A percentile compares a stretch with the other conserved stretches of the same genome.
phyloP scores from a whole-genome alignment of 768 basidiomycete species.

The Pholiota microspora region DNA sequence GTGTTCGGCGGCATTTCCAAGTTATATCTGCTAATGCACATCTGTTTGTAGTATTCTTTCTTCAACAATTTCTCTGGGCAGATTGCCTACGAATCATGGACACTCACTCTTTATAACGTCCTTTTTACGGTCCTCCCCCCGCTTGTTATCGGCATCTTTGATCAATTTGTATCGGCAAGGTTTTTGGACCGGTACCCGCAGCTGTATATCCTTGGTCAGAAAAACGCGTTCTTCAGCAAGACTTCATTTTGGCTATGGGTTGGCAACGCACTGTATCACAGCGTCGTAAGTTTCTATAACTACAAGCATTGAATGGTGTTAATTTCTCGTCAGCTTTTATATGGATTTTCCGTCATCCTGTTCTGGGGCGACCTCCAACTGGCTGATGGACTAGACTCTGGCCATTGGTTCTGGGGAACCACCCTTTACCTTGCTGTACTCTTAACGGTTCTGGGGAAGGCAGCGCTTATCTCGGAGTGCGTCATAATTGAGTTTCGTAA shows the following conservation, averaged over 20 bases:
- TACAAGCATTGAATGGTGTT: conserved; percentile 2
- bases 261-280: conserved; percentile 86
- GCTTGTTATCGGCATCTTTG: conserved; percentile 95
- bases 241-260: conserved; percentile 94
- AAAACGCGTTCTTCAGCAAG: conserved; percentile 90
- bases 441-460: conserved; percentile 94
- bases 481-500: not conserved
- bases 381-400: conserved; percentile 76
- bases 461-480: conserved; percentile 95
- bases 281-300: conserved; percentile 58
- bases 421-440: conserved; percentile 92
- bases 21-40: not conserved
- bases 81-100: conserved; percentile 98
- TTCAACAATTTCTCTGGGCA: conserved; percentile 99
- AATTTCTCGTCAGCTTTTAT: conserved; percentile 60
- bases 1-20: conserved; percentile 7
- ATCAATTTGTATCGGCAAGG: conserved; percentile 96
- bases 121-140: conserved; percentile 95
- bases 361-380: conserved; percentile 94
- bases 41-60: conserved; percentile 79
- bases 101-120: conserved; percentile 94
- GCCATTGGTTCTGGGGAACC: conserved; percentile 99
- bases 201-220: conserved; percentile 90
- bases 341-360: conserved; percentile 81
- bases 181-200: conserved; percentile 97